Base-by-base conservation (phyloP, 495 filamentous ascomycete species). In the Penicillium longicatenatum region DNA sequence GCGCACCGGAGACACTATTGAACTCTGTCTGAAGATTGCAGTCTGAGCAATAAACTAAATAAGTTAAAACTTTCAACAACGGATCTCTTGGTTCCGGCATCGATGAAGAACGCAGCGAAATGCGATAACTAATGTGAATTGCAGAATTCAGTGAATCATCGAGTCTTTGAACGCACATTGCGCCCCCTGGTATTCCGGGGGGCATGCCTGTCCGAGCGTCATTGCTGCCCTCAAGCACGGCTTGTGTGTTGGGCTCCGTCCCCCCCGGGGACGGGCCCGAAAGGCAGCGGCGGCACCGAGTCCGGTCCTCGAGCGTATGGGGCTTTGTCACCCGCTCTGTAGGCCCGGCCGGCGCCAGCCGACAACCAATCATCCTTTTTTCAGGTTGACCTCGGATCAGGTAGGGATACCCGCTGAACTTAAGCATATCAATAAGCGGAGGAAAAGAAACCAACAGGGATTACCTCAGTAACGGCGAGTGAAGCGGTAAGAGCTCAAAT, bases 61-160 rank as follows among this genome's bases (percentile, higher is more conserved):
- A 33, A 50, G 29, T 50, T 70, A 86, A 84, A 86, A 86, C 84
- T 86, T 85, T 85, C 80, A 86, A 85, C 80, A 86, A 50, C 79
- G 80, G 80, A 85, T 86, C 80, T 86, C 81, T 85, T 85, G 81
- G 83, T 80, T 86, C 80, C 82, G 77, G 82, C 81, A 86, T 87
- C 80, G 82, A 86, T 86, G 80, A 85, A 86, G 81, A 85, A 86
- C 82, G 79, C 76, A 84, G 82, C 80, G 79, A 86, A 85, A 85
- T 87, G 79, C 81, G 80, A 87, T 84, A 86, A 82, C 80, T 87
- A 87, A 82, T 85, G 79, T 84, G 78, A 86, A 86, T 86, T 86
- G 81, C 80, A 86, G 81, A 53, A 85, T 84, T 85, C 77, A 83
- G 83, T 85, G 80, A 87, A 84, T 87, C 79, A 86, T 87, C 81